Evolutionary conservation across 2,329 filamentous ascomycete species (phyloP).

Genomic region (Saccharata proteae): DNA sequence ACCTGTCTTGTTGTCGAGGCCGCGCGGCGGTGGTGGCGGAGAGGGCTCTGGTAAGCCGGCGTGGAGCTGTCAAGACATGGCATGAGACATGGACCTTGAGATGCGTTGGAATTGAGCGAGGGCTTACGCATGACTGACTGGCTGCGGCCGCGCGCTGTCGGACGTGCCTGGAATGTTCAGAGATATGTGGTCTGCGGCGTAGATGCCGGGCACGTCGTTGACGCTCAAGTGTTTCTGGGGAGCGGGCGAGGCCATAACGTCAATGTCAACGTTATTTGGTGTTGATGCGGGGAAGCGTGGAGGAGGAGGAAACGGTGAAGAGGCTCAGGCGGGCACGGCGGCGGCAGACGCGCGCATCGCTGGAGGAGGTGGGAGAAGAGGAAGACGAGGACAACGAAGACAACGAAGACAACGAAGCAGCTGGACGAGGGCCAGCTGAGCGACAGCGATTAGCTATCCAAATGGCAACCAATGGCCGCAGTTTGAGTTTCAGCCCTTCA

Average conservation of each 20-base stretch:
- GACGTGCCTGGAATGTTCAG: slow-evolving; percentile 33
- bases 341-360: too few species aligned
- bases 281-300: too few species aligned
- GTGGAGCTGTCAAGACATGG: slow-evolving; percentile 33
- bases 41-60: slow-evolving; percentile 49
- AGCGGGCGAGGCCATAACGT: too few species aligned
- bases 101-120: background rate
- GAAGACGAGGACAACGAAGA: background rate
- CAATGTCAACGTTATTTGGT: too few species aligned
- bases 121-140: slow-evolving; percentile 39
- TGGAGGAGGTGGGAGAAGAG: background rate
- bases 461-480: too few species aligned
- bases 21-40: slow-evolving; percentile 51
- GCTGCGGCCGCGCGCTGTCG: slow-evolving; percentile 28
- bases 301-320: slow-evolving; percentile 6
- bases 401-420: too few species aligned
- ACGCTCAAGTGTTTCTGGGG: slow-evolving; percentile 14
- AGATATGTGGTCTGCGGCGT: slow-evolving; percentile 35
- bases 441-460: too few species aligned
- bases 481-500: too few species aligned
- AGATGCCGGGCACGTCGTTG: slow-evolving; percentile 24
- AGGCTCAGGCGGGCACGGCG: background rate
- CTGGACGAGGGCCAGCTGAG: too few species aligned
- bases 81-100: background rate
- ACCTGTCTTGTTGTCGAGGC: slow-evolving; percentile 49